Evolutionary conservation across 1,284 basidiomycete genomes (phyloP), one percentile per base, ranked within the genome.

Genomic region (Mycena sp.): DNA sequence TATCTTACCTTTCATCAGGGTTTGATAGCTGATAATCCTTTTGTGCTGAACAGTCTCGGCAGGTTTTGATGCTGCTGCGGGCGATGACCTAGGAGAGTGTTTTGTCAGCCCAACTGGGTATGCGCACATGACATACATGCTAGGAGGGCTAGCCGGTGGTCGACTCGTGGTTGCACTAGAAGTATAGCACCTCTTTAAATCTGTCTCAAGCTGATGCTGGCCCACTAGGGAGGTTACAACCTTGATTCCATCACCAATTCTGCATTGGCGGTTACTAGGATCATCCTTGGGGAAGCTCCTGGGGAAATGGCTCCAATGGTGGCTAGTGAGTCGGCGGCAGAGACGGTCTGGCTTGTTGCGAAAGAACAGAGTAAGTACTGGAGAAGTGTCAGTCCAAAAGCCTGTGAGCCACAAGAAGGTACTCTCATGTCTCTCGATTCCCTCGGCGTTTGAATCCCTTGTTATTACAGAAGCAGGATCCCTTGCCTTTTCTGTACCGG

Each of bases 121-220:
- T 75, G 96, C 96, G 0, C 97, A 99, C 72, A 99, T 99, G 96
- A 98, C 98, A 3, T 93, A 98, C 72, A 96, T 98, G 91, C 83
- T 99, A 4, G 87, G 89, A 43, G 88, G 92, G n/a, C 83, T 99
- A 10, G 96, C 97, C 12, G 86, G 89, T 4, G 98, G 98, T 6
- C 92, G 89, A 70, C 72, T 99, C 7, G 94, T 98, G 14, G 95
- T 98, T 23, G 96, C 95, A 4, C 86, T 99, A 28, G 98, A 99
- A 86, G 96, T 95, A 61, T 50, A 77, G 67, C 37, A 40, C 1
- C 21, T 44, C 19, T 53, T 49, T 35, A 6, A 19, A 19, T 49
- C 25, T 17, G 25, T 53, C 9, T 37, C 26, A 7, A 17, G 35
- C 3, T 48, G 12, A 38, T 54, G 41, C 26, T 26, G 11, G 14